phyloP scores from a whole-genome alignment of 2,329 filamentous ascomycete species.

The Fusarium ramigenum region DNA sequence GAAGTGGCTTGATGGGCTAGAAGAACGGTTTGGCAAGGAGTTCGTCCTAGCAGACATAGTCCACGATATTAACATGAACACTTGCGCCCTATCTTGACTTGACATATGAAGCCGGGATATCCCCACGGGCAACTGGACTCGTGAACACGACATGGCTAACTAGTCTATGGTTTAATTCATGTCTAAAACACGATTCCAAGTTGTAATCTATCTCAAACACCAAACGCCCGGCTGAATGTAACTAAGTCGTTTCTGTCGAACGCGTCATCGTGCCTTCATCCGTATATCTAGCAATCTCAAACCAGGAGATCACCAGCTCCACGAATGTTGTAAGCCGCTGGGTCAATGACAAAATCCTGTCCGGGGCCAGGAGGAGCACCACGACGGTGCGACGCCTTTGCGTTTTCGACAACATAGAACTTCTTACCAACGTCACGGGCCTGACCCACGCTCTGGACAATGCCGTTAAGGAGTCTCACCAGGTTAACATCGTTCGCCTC shows the following conservation, averaged over 20 bases:
- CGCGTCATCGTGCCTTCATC: background rate
- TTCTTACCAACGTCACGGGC: conserved; percentile 81
- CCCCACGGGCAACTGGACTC: too few species aligned
- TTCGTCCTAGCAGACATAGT: background rate
- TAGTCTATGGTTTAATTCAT: background rate
- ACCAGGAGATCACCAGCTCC: conserved; percentile 47
- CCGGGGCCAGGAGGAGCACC: conserved; percentile 27
- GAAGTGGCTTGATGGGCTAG: background rate
- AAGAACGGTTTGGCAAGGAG: background rate
- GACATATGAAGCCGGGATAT: background rate
- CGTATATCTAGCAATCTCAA: conserved; percentile 19
- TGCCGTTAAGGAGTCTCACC: conserved; percentile 76
- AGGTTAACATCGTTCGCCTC: conserved; percentile 88
- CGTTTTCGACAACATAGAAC: conserved; percentile 66
- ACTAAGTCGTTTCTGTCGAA: background rate
- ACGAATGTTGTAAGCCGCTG: conserved; percentile 39
- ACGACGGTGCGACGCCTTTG: conserved; percentile 39
- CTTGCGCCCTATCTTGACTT: background rate
- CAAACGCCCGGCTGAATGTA: conserved; percentile 43
- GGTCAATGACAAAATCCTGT: conserved; percentile 35
- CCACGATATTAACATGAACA: background rate
- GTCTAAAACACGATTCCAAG: conserved; percentile 9
- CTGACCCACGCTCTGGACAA: conserved; percentile 77
- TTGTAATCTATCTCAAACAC: conserved; percentile 36
- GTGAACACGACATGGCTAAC: background rate